These are phyloP conservation scores for Leccinum sublutescens DNA, from an alignment of 768 basidiomycete genomes.

Conservation along the genomic window DNA sequence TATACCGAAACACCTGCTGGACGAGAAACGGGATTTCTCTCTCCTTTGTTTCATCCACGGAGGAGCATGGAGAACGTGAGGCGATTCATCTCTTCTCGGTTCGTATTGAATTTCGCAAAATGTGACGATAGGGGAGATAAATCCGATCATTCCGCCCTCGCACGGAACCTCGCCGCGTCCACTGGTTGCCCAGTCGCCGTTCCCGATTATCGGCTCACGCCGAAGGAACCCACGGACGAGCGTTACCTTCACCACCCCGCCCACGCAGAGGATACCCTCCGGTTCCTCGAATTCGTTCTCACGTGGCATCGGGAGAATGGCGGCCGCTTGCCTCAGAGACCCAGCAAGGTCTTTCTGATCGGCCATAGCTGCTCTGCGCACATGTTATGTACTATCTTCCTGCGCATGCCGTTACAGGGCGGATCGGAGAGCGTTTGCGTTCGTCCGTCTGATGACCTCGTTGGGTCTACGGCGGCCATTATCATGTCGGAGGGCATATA, in stretches of 20 bases:
- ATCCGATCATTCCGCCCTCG: conserved; percentile 51
- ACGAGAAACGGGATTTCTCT: not conserved
- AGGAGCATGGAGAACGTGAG: conserved; percentile 81
- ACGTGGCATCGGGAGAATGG: conserved; percentile 35
- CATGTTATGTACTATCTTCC: conserved; percentile 69
- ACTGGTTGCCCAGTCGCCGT: conserved; percentile 62
- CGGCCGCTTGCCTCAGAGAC: conserved; percentile 35
- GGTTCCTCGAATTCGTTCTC: conserved; percentile 57
- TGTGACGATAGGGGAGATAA: conserved; percentile 67
- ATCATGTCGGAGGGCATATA: conserved; percentile 77
- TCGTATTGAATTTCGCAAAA: conserved; percentile 4
- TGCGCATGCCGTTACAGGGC: conserved; percentile 41
- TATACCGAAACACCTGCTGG: conserved; percentile 27
- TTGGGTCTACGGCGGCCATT: conserved; percentile 50
- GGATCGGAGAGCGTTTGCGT: conserved; percentile 36
- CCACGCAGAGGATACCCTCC: conserved; percentile 65
- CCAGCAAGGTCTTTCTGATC: conserved; percentile 50
- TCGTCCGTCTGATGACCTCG: conserved; percentile 42
- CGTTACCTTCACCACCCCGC: conserved; percentile 58
- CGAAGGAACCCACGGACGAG: conserved; percentile 35
- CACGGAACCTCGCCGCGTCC: conserved; percentile 46
- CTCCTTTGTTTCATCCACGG: conserved; percentile 77
- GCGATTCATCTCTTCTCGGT: conserved; percentile 2
- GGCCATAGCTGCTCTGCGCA: conserved; percentile 86
- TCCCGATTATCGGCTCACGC: conserved; percentile 77